Evolutionary conservation across 345 rosid genomes (phyloP).

Genomic region (Citrus trifoliata): DNA sequence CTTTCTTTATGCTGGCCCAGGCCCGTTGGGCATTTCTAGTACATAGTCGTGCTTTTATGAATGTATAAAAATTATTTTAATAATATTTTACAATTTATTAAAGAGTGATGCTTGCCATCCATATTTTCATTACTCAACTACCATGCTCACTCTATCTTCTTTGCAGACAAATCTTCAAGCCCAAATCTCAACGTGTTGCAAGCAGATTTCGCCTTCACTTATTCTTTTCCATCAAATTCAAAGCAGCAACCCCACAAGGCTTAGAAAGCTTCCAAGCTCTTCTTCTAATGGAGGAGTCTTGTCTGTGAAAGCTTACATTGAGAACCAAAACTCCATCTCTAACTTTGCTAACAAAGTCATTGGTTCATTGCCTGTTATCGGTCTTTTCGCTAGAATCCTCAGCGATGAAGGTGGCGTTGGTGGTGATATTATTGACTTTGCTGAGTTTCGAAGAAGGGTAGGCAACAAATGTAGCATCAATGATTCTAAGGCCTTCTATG

Average conservation of each 20-base stretch:
- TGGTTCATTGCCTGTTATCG: constrained; percentile 86
- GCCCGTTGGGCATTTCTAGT: no score
- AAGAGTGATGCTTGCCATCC: background rate
- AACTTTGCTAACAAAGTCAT: constrained; percentile 69
- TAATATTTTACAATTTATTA: no score
- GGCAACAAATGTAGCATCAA: constrained; percentile 68
- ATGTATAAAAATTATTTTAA: no score
- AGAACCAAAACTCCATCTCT: constrained; percentile 68
- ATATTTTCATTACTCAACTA: constrained; percentile 23
- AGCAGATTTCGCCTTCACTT: constrained; percentile 54
- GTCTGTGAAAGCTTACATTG: constrained; percentile 67
- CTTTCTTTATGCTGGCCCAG: no score
- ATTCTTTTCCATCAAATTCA: constrained; percentile 34
- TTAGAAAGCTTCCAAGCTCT: constrained; percentile 13
- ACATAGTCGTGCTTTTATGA: no score
- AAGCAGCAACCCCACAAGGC: constrained; percentile 16
- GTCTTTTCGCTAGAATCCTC: constrained; percentile 81
- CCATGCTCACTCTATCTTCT: constrained; percentile 37
- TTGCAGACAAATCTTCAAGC: constrained; percentile 8
- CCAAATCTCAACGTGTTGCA: constrained; percentile 38
- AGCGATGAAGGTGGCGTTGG: constrained; percentile 96
- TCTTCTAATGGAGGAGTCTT: constrained; percentile 33
- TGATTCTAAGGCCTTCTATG: constrained; percentile 90
- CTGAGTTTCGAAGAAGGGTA: constrained; percentile 88
- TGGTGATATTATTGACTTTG: constrained; percentile 76